A percentile compares a stretch with the other conserved stretches of the same genome.
These are phyloP conservation scores for Aspergillus pseudotamarii DNA, from an alignment of 2,329 filamentous ascomycete species.

Conservation along the genomic window DNA sequence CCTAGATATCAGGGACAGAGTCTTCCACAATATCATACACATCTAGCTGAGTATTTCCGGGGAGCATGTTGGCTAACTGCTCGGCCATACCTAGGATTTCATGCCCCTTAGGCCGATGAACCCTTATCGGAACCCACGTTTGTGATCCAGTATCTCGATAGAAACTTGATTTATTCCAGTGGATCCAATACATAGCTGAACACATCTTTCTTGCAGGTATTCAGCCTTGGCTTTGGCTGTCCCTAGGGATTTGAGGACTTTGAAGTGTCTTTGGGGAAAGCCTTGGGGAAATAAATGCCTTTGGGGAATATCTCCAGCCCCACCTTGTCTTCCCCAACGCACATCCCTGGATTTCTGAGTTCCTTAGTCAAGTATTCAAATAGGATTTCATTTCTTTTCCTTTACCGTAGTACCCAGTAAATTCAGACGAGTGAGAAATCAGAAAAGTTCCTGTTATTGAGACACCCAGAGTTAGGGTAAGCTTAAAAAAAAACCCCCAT, in stretches of 20 bases:
- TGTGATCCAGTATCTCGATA: background rate
- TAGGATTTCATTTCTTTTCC: background rate
- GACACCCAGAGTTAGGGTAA: background rate
- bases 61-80: conserved; percentile 50
- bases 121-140: conserved; percentile 18
- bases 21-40: background rate
- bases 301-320: background rate
- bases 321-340: background rate
- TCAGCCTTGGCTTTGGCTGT: background rate
- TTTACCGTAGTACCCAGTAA: background rate
- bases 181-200: background rate
- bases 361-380: background rate
- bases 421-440: too few relatives aligned
- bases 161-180: background rate
- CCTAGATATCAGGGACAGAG: background rate
- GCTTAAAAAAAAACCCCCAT: background rate
- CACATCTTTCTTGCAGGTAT: background rate
- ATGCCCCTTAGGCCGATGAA: conserved; percentile 61
- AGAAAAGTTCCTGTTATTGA: too few relatives aligned
- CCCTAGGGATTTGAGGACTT: background rate
- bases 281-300: background rate
- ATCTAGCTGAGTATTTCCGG: conserved; percentile 34
- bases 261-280: background rate
- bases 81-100: conserved; percentile 52
- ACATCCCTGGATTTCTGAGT: background rate